Conservation (phyloP, 106 monocot species). For the Allium cepa region DNA sequence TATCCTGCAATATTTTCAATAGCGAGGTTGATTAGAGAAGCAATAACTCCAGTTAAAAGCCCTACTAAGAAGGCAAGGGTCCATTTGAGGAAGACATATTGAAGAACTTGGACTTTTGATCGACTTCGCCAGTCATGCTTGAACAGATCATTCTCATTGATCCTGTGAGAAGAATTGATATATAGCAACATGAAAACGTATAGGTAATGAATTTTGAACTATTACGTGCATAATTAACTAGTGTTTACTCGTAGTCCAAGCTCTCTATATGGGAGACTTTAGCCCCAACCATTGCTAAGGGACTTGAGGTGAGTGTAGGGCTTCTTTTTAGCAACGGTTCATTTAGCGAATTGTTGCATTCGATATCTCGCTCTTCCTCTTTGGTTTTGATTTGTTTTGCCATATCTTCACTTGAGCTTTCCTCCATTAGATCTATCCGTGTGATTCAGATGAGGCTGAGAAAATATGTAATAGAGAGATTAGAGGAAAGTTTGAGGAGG, state of each 20-base stretch:
- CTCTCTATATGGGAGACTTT: constrained; percentile 71
- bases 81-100: constrained; percentile 50
- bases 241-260: constrained; percentile 60
- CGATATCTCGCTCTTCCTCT: constrained; percentile 28
- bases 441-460: neutral
- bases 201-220: no score
- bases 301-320: constrained; percentile 46
- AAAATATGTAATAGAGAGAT: neutral
- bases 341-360: constrained; percentile 31
- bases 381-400: constrained; percentile 9
- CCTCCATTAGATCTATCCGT: neutral
- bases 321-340: constrained; percentile 49
- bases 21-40: constrained; percentile 53
- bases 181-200: no score
- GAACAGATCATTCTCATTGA: constrained; percentile 58
- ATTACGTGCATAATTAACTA: neutral
- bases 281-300: constrained; percentile 63
- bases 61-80: constrained; percentile 49
- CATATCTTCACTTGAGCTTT: constrained; percentile 5
- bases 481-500: neutral
- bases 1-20: constrained; percentile 56
- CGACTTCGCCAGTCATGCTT: constrained; percentile 65
- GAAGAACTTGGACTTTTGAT: constrained; percentile 43
- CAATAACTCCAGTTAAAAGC: constrained; percentile 48
- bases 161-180: constrained; percentile 17